Percentiles rank a stretch among this genome's conserved stretches.
These are phyloP conservation scores for Ensete glaucum DNA, from an alignment of 176 grass and related monocot species.

Conservation along the genomic window DNA sequence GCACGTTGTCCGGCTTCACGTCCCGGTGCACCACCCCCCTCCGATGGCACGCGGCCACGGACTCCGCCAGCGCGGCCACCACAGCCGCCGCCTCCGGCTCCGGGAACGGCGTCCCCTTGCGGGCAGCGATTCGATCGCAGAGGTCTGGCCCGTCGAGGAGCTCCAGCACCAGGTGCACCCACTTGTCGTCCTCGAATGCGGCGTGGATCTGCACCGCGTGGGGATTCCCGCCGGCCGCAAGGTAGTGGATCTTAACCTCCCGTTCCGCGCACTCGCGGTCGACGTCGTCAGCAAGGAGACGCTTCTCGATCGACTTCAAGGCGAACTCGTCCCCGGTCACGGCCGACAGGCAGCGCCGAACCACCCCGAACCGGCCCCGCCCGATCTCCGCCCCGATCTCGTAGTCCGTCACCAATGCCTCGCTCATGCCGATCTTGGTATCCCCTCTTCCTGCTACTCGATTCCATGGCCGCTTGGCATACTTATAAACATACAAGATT, in stretches of 20 bases:
- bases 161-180: constrained; percentile 74
- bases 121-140: constrained; percentile 50
- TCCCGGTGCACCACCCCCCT: constrained; percentile 69
- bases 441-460: background rate
- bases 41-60: constrained; percentile 58
- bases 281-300: constrained; percentile 44
- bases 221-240: constrained; percentile 47
- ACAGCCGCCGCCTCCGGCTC: constrained; percentile 43
- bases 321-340: constrained; percentile 39
- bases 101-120: constrained; percentile 35
- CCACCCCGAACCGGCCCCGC: constrained; percentile 67
- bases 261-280: constrained; percentile 52
- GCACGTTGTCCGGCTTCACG: constrained; percentile 89
- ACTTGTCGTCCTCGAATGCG: constrained; percentile 45
- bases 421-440: constrained; percentile 29
- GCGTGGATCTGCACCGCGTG: constrained; percentile 49
- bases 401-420: constrained; percentile 44
- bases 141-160: constrained; percentile 60
- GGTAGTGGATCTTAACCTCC: constrained; percentile 47
- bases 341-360: constrained; percentile 52
- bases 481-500: background rate
- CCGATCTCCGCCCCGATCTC: constrained; percentile 77
- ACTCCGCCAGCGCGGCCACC: constrained; percentile 45
- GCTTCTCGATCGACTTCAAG: constrained; percentile 70
- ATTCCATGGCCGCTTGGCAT: background rate